Conservation (phyloP, 164 flowering plant genomes). For the Malania oleifera region DNA sequence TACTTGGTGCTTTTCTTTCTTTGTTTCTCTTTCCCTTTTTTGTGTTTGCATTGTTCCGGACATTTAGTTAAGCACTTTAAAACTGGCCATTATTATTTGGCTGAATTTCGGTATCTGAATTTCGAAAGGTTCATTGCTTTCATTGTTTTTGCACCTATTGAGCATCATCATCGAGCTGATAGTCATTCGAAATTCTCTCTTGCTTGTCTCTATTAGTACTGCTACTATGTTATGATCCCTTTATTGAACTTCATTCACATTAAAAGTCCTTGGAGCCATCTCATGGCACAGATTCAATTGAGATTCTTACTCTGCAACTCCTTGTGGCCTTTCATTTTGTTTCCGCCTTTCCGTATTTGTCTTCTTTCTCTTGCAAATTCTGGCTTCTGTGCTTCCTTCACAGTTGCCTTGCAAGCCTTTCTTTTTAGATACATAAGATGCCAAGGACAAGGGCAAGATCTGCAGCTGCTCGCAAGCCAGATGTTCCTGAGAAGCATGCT, state of each 20-base stretch:
- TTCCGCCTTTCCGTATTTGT: constrained; percentile 61
- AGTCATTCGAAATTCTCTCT: constrained; percentile 44
- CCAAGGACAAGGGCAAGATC: constrained; percentile 46
- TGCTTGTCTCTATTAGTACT: constrained; percentile 34
- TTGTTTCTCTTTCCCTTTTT: constrained; percentile 8
- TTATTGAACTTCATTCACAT: constrained; percentile 34
- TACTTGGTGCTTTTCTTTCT: constrained; percentile 9
- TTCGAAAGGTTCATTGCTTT: constrained; percentile 35
- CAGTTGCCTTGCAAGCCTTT: constrained; percentile 63
- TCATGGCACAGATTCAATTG: constrained; percentile 50
- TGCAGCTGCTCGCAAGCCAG: constrained; percentile 33
- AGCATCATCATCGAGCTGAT: constrained; percentile 43
- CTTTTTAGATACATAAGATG: constrained; percentile 58
- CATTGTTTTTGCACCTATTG: constrained; percentile 45
- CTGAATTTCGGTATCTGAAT: constrained; percentile 27
- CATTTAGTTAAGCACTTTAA: constrained; percentile 16
- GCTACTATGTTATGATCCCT: constrained; percentile 39
- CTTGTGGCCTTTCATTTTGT: constrained; percentile 75
- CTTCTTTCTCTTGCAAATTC: constrained; percentile 65
- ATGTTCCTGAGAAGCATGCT: constrained; percentile 36
- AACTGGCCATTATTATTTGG: constrained; percentile 22
- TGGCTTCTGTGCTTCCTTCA: constrained; percentile 69
- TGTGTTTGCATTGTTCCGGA: constrained; percentile 24
- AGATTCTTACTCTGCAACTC: constrained; percentile 58
- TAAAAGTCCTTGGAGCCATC: constrained; percentile 49